A percentile compares a stretch with the other conserved stretches of the same genome.
Conservation (phyloP, 441 rosid species). For the Syzygium malaccense region DNA sequence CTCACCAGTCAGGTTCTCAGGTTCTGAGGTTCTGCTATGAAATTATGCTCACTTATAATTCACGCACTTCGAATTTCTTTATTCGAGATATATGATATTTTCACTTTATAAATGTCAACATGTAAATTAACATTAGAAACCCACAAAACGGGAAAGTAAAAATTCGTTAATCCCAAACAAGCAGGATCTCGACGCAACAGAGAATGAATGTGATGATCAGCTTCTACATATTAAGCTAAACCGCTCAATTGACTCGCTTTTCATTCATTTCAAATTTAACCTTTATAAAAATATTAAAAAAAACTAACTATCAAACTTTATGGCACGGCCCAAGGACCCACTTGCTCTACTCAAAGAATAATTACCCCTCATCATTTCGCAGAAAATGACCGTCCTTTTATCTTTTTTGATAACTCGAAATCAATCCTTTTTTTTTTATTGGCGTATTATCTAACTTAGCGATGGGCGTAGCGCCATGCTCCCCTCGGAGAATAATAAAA, state of each 20-base stretch:
- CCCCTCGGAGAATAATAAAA: not conserved
- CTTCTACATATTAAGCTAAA: not conserved
- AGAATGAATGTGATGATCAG: not conserved
- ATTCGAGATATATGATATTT: not conserved
- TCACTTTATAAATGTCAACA: not conserved
- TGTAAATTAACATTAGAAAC: not conserved
- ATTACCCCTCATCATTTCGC: not conserved
- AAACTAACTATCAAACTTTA: not conserved
- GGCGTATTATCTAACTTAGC: not conserved
- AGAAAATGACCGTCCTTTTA: not conserved
- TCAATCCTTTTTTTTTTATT: not conserved
- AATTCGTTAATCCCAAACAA: not conserved
- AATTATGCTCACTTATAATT: too few relatives aligned
- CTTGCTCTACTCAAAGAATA: not conserved
- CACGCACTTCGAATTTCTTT: not conserved
- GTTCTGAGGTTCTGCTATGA: too few relatives aligned
- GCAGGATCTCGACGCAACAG: fast-evolving
- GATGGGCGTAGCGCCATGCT: not conserved
- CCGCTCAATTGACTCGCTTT: not conserved
- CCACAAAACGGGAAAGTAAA: not conserved
- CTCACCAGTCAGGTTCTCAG: too few relatives aligned
- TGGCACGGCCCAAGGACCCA: not conserved
- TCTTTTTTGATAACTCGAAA: not conserved
- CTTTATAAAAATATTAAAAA: not conserved
- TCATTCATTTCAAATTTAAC: not conserved